Evolutionary conservation across 2,329 filamentous ascomycete genomes (phyloP).

Genomic region (Neonectria hederae): DNA sequence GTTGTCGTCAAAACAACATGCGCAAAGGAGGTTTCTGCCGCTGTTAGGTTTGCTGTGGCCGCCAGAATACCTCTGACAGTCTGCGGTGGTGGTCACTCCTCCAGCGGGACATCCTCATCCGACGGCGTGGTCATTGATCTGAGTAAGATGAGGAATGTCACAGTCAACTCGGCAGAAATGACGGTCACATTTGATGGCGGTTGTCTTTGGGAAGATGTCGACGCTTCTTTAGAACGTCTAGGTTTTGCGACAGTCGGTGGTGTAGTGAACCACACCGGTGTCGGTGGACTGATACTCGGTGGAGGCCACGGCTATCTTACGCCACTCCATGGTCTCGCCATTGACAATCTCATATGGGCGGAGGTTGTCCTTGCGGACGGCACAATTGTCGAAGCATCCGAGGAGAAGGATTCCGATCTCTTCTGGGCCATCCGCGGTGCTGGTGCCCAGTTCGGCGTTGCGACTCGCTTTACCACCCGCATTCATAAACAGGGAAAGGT

Average conservation of each 20-base stretch:
- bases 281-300: slow-evolving; percentile 66
- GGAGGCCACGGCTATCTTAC: slow-evolving; percentile 68
- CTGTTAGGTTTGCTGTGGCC: slow-evolving; percentile 36
- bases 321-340: slow-evolving; percentile 61
- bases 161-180: slow-evolving; percentile 54
- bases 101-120: slow-evolving; percentile 58
- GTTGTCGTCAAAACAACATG: slow-evolving; percentile 52
- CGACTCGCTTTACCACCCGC: slow-evolving; percentile 48
- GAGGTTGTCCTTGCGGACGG: slow-evolving; percentile 53
- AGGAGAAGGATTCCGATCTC: slow-evolving; percentile 52
- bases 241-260: slow-evolving; percentile 68
- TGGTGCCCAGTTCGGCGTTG: slow-evolving; percentile 56
- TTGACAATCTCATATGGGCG: slow-evolving; percentile 53
- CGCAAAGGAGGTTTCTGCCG: slow-evolving; percentile 45
- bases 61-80: slow-evolving; percentile 60
- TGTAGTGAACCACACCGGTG: slow-evolving; percentile 69
- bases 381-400: slow-evolving; percentile 49
- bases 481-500: slow-evolving; percentile 43
- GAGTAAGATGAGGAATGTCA: slow-evolving; percentile 58
- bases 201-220: slow-evolving; percentile 63
- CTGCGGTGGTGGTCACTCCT: slow-evolving; percentile 65
- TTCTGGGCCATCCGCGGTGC: slow-evolving; percentile 62
- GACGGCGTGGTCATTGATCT: slow-evolving; percentile 66
- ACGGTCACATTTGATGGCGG: slow-evolving; percentile 61
- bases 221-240: slow-evolving; percentile 57